Conservation (phyloP, 2,329 filamentous ascomycete species). For the Colletotrichum trifolii region DNA sequence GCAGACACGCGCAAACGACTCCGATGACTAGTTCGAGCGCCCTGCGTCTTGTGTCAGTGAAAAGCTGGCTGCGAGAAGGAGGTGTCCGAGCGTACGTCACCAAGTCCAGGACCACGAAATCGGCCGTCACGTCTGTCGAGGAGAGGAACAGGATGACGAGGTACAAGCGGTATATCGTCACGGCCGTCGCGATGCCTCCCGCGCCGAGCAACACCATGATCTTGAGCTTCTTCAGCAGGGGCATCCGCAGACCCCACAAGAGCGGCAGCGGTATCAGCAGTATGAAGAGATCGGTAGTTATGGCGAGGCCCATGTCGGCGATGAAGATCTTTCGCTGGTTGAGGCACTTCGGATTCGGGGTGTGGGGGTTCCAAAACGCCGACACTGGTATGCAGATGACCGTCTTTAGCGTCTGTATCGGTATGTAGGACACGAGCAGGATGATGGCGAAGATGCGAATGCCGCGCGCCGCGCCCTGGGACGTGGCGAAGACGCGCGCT, state of each 20-base stretch:
- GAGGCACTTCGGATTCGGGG: constrained; percentile 42
- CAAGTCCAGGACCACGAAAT: constrained; percentile 39
- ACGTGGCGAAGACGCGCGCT: constrained; percentile 45
- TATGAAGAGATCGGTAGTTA: constrained; percentile 48
- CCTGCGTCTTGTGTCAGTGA: constrained; percentile 1
- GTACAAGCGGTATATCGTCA: constrained; percentile 44
- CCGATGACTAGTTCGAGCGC: constrained; percentile 38
- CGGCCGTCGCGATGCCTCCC: constrained; percentile 43
- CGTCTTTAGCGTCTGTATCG: constrained; percentile 43
- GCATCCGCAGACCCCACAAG: constrained; percentile 44
- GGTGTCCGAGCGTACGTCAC: constrained; percentile 21
- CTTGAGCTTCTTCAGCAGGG: constrained; percentile 46
- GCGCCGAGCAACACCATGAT: constrained; percentile 45
- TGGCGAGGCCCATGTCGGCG: constrained; percentile 45
- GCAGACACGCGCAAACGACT: constrained; percentile 37
- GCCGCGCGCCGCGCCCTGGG: constrained; percentile 39
- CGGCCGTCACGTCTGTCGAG: constrained; percentile 40
- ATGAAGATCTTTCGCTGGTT: constrained; percentile 47
- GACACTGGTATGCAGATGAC: constrained; percentile 41
- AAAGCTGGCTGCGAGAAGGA: neutral
- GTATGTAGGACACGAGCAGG: constrained; percentile 42
- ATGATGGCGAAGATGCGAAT: constrained; percentile 44
- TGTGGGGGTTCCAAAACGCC: constrained; percentile 40
- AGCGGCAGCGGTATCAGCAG: constrained; percentile 48
- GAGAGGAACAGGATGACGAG: constrained; percentile 39